Evolutionary conservation across 345 rosid genomes (phyloP), one percentile per base, ranked within the genome.

Genomic region (Trapa incisa): DNA sequence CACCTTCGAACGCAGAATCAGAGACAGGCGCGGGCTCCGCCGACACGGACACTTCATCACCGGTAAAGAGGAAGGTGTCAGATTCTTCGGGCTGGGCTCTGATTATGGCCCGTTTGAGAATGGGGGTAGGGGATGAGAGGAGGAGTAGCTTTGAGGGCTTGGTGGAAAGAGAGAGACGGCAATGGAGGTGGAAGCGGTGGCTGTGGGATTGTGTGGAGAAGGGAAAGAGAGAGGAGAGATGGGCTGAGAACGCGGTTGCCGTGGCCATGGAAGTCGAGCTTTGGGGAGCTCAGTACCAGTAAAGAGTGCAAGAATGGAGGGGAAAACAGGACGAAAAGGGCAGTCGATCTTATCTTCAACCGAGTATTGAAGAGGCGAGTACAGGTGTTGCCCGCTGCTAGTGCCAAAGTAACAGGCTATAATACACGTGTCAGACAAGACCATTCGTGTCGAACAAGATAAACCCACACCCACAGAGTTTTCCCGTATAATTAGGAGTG

Each of bases 111-210:
- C 50, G n/a, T 47, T n/a, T 35, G 64, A 74, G 78, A 6, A 58
- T 14, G 0, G 72, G 62, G 78, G 67, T 36, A 41, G 70, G 37
- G 85, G 50, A 67, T 79, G 52, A 42, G 84, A 78, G 69, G 72
- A 69, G 77, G 60, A 69, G 13, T 66, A 80, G 72, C 32, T 71
- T 71, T 1, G 66, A 7, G 70, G 81, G 68, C 70, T 72, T 58
- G 71, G 67, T 35, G 39, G 80, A 74, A 70, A 80, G 65, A 52
- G 73, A 75, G 53, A 75, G 71, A 70, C 64, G 82, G 68, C 60
- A 83, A 64, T 29, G 56, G 64, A 50, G 83, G 45, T 68, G 80
- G 57, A 42, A 83, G 71, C 73, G 80, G 78, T 37, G 73, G 47
- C 29, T 33, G 67, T 33, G 38, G 69, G 9, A 63, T 62, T 63